These are phyloP conservation scores for Aspergillus cejpii DNA, from an alignment of 2,329 filamentous ascomycete species.

Conservation along the genomic window DNA sequence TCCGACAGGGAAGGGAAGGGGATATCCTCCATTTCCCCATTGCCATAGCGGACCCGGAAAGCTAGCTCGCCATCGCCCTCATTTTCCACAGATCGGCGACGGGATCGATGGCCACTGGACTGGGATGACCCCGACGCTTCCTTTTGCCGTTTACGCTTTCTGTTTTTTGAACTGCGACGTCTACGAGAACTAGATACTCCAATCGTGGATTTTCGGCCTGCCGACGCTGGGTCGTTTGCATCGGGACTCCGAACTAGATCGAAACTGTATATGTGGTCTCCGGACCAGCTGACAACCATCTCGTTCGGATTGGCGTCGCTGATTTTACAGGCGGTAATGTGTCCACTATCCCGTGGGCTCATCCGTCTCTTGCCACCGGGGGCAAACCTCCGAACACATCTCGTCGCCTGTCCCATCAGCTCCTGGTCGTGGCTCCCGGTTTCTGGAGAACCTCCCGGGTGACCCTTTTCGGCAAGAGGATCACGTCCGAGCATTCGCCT, in stretches of 20 bases:
- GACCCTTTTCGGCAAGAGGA: constrained; percentile 48
- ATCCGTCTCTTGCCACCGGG: constrained; percentile 51
- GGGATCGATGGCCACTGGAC: constrained; percentile 41
- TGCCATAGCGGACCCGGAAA: constrained; percentile 53
- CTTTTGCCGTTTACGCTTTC: constrained; percentile 54
- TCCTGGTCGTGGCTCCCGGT: constrained; percentile 45
- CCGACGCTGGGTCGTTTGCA: constrained; percentile 40
- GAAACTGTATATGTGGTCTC: constrained; percentile 60
- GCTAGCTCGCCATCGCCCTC: constrained; percentile 43
- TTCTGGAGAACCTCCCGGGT: constrained; percentile 36
- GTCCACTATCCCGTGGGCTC: constrained; percentile 48
- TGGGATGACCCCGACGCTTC: constrained; percentile 40
- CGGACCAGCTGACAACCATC: constrained; percentile 62
- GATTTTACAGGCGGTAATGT: constrained; percentile 66
- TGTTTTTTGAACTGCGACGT: constrained; percentile 34
- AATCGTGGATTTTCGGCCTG: constrained; percentile 21
- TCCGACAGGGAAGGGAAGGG: constrained; percentile 38
- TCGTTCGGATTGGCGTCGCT: constrained; percentile 63
- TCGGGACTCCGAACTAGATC: constrained; percentile 56
- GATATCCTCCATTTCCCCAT: constrained; percentile 55
- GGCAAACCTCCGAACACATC: constrained; percentile 61
- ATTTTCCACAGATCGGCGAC: constrained; percentile 42
- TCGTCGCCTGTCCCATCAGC: constrained; percentile 53
- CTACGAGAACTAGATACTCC: constrained; percentile 24
- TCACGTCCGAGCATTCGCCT: constrained; percentile 61